A percentile compares a stretch with the other conserved stretches of the same genome.
Evolutionary conservation across 257 asterid genomes (phyloP).

Genomic region (Solanum verrucosum): DNA sequence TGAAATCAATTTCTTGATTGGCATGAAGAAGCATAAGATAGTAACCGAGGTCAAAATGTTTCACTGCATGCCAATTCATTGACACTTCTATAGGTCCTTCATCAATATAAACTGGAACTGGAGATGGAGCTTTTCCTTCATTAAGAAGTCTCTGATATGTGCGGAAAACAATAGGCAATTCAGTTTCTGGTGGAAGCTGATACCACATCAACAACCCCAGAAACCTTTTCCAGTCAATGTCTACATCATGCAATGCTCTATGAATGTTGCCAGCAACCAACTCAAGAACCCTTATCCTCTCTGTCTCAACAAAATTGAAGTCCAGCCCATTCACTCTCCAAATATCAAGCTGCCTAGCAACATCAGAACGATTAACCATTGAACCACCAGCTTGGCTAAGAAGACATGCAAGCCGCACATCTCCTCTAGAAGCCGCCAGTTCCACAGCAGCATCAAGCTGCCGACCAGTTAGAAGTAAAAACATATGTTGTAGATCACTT

Average conservation of each 20-base stretch:
- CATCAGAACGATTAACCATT: conserved; percentile 47
- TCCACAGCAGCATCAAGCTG: conserved; percentile 87
- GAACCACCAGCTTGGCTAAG: conserved; percentile 96
- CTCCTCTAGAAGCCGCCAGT: conserved; percentile 93
- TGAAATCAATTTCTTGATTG: conserved; percentile 60
- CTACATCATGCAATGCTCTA: conserved; percentile 52
- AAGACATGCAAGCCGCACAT: conserved; percentile 86
- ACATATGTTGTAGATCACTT: conserved; percentile 68
- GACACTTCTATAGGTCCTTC: conserved; percentile 64
- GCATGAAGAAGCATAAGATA: conserved; percentile 98
- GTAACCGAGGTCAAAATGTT: conserved; percentile 76
- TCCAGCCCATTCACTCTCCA: conserved; percentile 95
- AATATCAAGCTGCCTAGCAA: conserved; percentile 65
- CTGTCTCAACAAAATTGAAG: conserved; percentile 75
- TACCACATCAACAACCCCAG: conserved; percentile 95
- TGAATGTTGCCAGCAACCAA: conserved; percentile 89
- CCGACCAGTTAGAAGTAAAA: conserved; percentile 87
- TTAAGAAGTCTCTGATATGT: conserved; percentile 78
- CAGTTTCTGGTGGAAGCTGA: conserved; percentile 74
- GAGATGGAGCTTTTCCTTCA: conserved; percentile 82
- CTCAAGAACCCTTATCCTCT: conserved; percentile 72
- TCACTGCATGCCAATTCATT: conserved; percentile 31
- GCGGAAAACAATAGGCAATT: conserved; percentile 62
- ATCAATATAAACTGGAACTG: conserved; percentile 89
- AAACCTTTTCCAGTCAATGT: conserved; percentile 96